Conservation (phyloP, 2,329 filamentous ascomycete genomes). For the Bertia moriformis region DNA sequence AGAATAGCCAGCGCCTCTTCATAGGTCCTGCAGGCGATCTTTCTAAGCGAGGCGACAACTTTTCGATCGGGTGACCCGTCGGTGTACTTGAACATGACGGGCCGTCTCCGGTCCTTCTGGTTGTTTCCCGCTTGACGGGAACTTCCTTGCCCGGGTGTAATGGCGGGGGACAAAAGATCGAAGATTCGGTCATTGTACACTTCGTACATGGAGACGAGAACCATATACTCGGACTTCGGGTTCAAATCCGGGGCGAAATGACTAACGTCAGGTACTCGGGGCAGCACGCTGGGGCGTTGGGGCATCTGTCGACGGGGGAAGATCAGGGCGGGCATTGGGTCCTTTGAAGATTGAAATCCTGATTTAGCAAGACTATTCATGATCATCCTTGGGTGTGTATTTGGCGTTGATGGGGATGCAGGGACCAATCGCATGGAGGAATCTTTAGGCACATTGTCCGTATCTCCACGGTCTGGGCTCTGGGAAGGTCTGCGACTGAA, state of each 20-base stretch:
- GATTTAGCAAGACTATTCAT: slow-evolving; percentile 7
- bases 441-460: no score
- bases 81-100: slow-evolving; percentile 81
- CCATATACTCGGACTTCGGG: slow-evolving; percentile 62
- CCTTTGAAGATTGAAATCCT: slow-evolving; percentile 21
- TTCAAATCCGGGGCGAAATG: slow-evolving; percentile 54
- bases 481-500: neutral
- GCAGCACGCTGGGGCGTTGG: slow-evolving; percentile 30
- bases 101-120: slow-evolving; percentile 61
- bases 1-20: slow-evolving; percentile 79
- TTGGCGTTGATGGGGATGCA: no score
- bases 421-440: neutral
- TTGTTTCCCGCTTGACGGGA: slow-evolving; percentile 21
- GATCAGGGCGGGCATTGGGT: slow-evolving; percentile 40
- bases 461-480: neutral
- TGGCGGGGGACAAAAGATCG: slow-evolving; percentile 62
- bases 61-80: slow-evolving; percentile 83
- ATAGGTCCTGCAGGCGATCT: slow-evolving; percentile 71
- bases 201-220: slow-evolving; percentile 95
- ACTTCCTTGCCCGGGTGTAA: slow-evolving; percentile 26
- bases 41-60: slow-evolving; percentile 78
- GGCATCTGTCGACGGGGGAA: slow-evolving; percentile 53
- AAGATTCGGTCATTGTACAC: slow-evolving; percentile 98
- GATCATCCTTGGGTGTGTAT: no score
- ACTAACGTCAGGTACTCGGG: slow-evolving; percentile 57